Evolutionary conservation across 2,329 filamentous ascomycete genomes (phyloP), one percentile per base, ranked within the genome.

Genomic region (Tolypocladium amazonense): DNA sequence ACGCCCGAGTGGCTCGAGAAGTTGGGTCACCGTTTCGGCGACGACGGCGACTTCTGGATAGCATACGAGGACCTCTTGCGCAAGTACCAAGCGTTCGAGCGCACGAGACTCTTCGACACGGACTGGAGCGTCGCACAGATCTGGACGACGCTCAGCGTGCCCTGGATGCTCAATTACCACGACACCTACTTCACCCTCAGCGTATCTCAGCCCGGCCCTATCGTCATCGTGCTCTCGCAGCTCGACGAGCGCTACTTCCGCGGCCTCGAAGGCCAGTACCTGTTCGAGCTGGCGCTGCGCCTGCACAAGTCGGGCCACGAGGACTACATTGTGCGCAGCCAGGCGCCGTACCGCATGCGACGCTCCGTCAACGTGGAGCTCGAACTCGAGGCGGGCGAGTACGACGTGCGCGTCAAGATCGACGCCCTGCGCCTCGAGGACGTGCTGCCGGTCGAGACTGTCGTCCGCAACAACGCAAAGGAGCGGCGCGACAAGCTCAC

Each of bases 331-430:
- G 79, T 83, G 18, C 79, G 81, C 65, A 82, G 79, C 60, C 77
- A 82, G 57, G 74, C 75, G 38, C 77, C 79, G 39, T 80, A 81
- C 61, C 73, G 81, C 30, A 89, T 91, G 82, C 84, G 79, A 27
- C 85, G 90, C 8, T 89, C 88, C 1, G 87, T 92, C 45, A 92
- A 88, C 57, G 86, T 89, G 1, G 90, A 94, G 70, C 79, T 94
- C 11, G 79, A 87, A 41, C 82, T 95, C 33, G 85, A 89, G 25
- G 81, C 87, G 0, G 90, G 90, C 14, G 84, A 82, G 52, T 95
- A 95, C 72, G 84, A 83, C 8, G 84, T 95, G 5, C 79, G 90
- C 27, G 81, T 93, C 71, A 91, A 89, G 69, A 81, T 94, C 60
- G 85, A 86, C 9, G 88, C 88, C 1, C 81, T 80, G 23, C 82